These are phyloP conservation scores for Calonectria multiphialidica DNA, from an alignment of 2,329 filamentous ascomycete species.

Conservation along the genomic window DNA sequence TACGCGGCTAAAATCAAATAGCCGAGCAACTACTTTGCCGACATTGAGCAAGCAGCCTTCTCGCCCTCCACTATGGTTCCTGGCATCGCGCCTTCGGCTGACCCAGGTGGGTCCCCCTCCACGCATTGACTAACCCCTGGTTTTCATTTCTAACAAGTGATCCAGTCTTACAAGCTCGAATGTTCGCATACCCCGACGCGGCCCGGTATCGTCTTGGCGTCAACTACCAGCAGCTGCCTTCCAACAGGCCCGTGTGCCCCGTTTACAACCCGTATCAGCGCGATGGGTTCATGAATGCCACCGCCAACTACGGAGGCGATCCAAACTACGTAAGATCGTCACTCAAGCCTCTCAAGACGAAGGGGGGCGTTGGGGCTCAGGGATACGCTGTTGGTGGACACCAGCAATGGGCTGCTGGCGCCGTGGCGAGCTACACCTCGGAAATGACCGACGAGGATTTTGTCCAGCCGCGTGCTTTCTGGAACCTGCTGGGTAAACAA, in stretches of 20 bases:
- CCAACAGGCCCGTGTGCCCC: constrained; percentile 31
- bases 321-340: constrained; percentile 40
- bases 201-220: constrained; percentile 65
- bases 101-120: constrained; percentile 55
- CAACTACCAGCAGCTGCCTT: constrained; percentile 63
- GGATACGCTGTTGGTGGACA: constrained; percentile 35
- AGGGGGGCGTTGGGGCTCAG: not conserved
- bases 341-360: constrained; percentile 44
- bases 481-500: constrained; percentile 12
- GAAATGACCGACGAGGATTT: constrained; percentile 15
- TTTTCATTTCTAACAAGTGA: not conserved
- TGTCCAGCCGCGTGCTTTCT: constrained; percentile 15
- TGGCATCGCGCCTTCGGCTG: constrained; percentile 71
- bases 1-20: not conserved
- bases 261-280: constrained; percentile 27
- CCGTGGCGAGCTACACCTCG: constrained; percentile 62
- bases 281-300: constrained; percentile 40
- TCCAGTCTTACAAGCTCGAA: constrained; percentile 57
- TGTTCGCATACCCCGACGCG: constrained; percentile 63
- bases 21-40: constrained; percentile 74
- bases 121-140: not conserved
- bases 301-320: constrained; percentile 42
- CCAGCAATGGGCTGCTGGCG: constrained; percentile 65
- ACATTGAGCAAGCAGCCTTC: constrained; percentile 78
- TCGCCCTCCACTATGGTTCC: constrained; percentile 75